A percentile compares a stretch with the other conserved stretches of the same genome.
These are phyloP conservation scores for Ramaria rubella DNA, from an alignment of 768 basidiomycete species.

Conservation along the genomic window DNA sequence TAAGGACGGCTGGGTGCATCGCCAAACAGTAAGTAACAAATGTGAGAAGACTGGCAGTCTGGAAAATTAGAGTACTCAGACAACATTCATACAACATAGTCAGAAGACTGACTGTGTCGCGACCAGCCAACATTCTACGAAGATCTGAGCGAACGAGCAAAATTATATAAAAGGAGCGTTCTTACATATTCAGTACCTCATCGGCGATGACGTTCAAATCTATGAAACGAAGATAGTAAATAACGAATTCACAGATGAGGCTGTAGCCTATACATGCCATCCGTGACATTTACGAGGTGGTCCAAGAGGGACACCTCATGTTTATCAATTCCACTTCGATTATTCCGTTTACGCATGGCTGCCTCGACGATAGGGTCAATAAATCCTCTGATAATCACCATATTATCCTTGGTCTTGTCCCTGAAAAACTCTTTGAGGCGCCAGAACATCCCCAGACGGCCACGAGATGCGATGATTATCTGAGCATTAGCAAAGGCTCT, in stretches of 20 bases:
- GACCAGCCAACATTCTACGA: slow-evolving; percentile 4
- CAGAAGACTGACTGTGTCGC: slow-evolving; percentile 1
- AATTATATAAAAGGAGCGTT: background rate
- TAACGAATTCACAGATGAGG: slow-evolving; percentile 11
- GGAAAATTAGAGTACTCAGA: slow-evolving; percentile 1
- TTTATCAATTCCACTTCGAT: slow-evolving; percentile 12
- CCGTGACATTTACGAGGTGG: slow-evolving; percentile 17
- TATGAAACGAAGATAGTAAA: slow-evolving; percentile 7
- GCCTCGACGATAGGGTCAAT: slow-evolving; percentile 47
- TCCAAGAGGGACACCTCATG: slow-evolving; percentile 17
- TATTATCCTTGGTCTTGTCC: slow-evolving; percentile 40
- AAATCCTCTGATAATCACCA: slow-evolving; percentile 43
- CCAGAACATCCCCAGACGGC: slow-evolving; percentile 41
- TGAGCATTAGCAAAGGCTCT: slow-evolving; percentile 48
- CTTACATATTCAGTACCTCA: slow-evolving; percentile 34
- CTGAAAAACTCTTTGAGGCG: slow-evolving; percentile 45
- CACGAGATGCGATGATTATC: slow-evolving; percentile 31
- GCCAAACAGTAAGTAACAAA: slow-evolving; percentile 41
- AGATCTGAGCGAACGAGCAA: background rate
- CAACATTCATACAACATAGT: background rate
- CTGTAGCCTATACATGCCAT: slow-evolving; percentile 12
- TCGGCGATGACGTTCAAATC: slow-evolving; percentile 32
- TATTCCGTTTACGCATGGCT: slow-evolving; percentile 27
- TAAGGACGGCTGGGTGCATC: slow-evolving; percentile 36
- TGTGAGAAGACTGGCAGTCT: slow-evolving; percentile 41